phyloP scores from a whole-genome alignment of 768 basidiomycete species.

The Sporobolomyces pararoseus region DNA sequence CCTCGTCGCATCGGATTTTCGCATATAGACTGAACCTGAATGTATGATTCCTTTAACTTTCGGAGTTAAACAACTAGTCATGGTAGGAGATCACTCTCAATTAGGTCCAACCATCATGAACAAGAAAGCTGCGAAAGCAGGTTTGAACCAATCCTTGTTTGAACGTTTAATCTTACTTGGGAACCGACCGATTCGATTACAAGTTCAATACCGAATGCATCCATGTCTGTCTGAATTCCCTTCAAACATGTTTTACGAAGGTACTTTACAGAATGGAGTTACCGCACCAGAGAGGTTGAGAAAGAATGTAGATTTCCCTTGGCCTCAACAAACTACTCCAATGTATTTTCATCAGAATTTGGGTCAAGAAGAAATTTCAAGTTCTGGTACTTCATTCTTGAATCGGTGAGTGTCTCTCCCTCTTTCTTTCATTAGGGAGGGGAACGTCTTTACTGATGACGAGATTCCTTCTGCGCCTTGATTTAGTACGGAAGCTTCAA shows the following conservation, averaged over 20 bases:
- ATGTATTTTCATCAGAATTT: constrained; percentile 99
- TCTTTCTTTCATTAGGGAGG: neutral
- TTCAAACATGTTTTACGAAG: constrained; percentile 99
- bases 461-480: too few relatives aligned
- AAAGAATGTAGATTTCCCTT: constrained; percentile 98
- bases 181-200: constrained; percentile 94
- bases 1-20: neutral
- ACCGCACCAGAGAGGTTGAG: constrained; percentile 94
- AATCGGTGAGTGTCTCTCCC: constrained; percentile 62
- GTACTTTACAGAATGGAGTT: constrained; percentile 96
- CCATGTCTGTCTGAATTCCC: constrained; percentile 98
- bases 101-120: constrained; percentile 99
- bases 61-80: constrained; percentile 96
- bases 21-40: constrained; percentile 55
- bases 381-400: constrained; percentile 95
- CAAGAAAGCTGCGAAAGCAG: constrained; percentile 99
- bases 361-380: constrained; percentile 97
- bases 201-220: constrained; percentile 99
- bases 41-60: constrained; percentile 99
- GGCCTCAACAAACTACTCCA: constrained; percentile 93
- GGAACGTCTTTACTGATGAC: too few relatives aligned
- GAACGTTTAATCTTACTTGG: constrained; percentile 92
- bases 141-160: constrained; percentile 94
- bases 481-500: constrained; percentile 97
- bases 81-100: constrained; percentile 78